Evolutionary conservation across 2,329 filamentous ascomycete species (phyloP), one percentile per base, ranked within the genome.

Genomic region (Colletotrichum lupini): DNA sequence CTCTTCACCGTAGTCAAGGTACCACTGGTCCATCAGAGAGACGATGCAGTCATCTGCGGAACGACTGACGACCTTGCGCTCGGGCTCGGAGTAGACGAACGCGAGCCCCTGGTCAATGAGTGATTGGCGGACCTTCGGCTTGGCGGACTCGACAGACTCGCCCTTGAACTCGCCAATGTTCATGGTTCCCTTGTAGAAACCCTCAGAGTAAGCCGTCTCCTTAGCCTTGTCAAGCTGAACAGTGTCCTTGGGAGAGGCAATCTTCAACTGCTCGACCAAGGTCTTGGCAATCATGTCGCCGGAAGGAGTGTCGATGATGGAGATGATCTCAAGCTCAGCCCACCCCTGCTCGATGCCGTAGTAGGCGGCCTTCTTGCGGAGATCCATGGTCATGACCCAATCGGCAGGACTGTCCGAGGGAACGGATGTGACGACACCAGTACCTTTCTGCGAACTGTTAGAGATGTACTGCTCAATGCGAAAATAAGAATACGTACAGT

Each of bases 261-360:
- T 99, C 88, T 98, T 98, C 82, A 98, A 88, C 82, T 97, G 92
- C 86, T 98, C 94, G 67, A 97, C 93, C 72, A 99, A 86, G 78
- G 92, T 90, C 76, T 93, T 92, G 0, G 97, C 97, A 61, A 93
- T 93, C 72, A 97, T 87, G 78, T 98, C 92, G 67, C 95, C 95
- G 79, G 96, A 98, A 0, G 96, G 95, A 0, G 97, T 98, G 72
- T 95, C 89, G 76, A 98, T 97, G 77, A 99, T 93, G 65, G 97
- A 95, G 74, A 95, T 81, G 68, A 98, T 96, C 76, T 98, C 94
- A 67, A 96, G 87, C 80, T 97, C 94, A 4, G 94, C 95, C 97
- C 97, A 99, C 82, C 98, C 95, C 85, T 97, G 97, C 86, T 98
- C 90, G 81, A 99, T 98, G 64, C 94, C 93, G 83, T 99, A 98